Percentiles rank a stretch among this genome's conserved stretches.
Conservation (phyloP, 352 stramenopile species). For the Salisapilia sapeloensis region DNA sequence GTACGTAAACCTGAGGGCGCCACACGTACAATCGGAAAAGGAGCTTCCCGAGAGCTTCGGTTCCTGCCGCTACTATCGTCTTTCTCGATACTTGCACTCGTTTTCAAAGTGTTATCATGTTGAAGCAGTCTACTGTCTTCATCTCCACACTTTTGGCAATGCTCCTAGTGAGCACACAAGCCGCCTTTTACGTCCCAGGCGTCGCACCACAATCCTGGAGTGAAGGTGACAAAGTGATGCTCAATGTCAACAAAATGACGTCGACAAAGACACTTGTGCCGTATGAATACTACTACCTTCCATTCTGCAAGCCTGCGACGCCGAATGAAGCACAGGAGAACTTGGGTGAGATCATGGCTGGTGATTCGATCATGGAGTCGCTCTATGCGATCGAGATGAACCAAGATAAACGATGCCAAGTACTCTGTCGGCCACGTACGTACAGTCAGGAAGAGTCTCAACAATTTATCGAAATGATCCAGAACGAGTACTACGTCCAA, state of each 20-base stretch:
- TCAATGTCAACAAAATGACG: slow-evolving; percentile 97
- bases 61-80: too few relatives aligned
- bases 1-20: too few relatives aligned
- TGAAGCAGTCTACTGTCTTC: too few relatives aligned
- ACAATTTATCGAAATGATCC: slow-evolving; percentile 85
- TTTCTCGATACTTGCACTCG: too few relatives aligned
- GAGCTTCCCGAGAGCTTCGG: too few relatives aligned
- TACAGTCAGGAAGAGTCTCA: slow-evolving; percentile 67
- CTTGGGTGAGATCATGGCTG: slow-evolving; percentile 85
- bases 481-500: slow-evolving; percentile 91
- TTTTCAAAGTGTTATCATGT: too few relatives aligned
- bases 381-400: slow-evolving; percentile 84
- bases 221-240: slow-evolving; percentile 66
- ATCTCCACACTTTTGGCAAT: too few relatives aligned
- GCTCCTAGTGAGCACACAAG: too few relatives aligned
- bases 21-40: too few relatives aligned
- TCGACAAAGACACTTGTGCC: slow-evolving; percentile 96
- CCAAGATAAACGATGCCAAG: slow-evolving; percentile 72
- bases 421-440: slow-evolving; percentile 80
- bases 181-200: slow-evolving; percentile 74
- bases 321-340: slow-evolving; percentile 84
- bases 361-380: slow-evolving; percentile 85
- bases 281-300: slow-evolving; percentile 98
- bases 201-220: slow-evolving; percentile 73
- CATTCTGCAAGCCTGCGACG: slow-evolving; percentile 75